Evolutionary conservation across 1,284 basidiomycete genomes (phyloP).

Genomic region (Microbotryum scabiosae): DNA sequence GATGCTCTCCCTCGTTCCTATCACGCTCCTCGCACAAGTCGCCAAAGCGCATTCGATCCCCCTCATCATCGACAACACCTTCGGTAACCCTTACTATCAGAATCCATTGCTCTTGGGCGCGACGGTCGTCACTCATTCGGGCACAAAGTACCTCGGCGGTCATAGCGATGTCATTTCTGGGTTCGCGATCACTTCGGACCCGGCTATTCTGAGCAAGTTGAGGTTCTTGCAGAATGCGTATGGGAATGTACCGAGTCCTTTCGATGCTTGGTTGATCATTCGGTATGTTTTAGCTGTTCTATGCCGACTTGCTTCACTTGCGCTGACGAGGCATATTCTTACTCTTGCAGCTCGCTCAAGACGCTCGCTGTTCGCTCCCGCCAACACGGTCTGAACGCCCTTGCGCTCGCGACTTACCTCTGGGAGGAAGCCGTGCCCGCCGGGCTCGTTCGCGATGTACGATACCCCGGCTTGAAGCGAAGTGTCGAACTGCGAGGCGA

Average conservation of each 20-base stretch:
- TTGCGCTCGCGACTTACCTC: constrained; percentile 64
- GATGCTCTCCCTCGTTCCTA: constrained; percentile 75
- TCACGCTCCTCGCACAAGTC: constrained; percentile 56
- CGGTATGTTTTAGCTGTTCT: neutral
- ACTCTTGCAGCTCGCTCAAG: constrained; percentile 59
- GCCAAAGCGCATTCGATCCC: constrained; percentile 53
- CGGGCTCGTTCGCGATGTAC: constrained; percentile 58
- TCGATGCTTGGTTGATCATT: constrained; percentile 77
- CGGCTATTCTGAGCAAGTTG: constrained; percentile 50
- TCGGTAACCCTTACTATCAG: constrained; percentile 79
- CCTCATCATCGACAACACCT: constrained; percentile 56
- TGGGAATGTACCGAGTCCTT: constrained; percentile 44
- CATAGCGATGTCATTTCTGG: constrained; percentile 56
- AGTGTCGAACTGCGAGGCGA: constrained; percentile 12
- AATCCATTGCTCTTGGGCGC: constrained; percentile 79
- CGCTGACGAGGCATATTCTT: constrained; percentile 41
- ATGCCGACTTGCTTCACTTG: too few species aligned
- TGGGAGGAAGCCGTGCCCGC: constrained; percentile 44
- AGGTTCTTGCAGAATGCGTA: constrained; percentile 83
- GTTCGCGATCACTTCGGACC: constrained; percentile 57
- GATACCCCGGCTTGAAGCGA: constrained; percentile 71
- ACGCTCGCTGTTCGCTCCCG: constrained; percentile 76
- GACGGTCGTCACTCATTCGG: constrained; percentile 54
- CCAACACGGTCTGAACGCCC: constrained; percentile 74
- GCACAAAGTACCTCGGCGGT: constrained; percentile 57